Evolutionary conservation across 805 yeast genomes (phyloP).

Genomic region (Candida loeiensis): DNA sequence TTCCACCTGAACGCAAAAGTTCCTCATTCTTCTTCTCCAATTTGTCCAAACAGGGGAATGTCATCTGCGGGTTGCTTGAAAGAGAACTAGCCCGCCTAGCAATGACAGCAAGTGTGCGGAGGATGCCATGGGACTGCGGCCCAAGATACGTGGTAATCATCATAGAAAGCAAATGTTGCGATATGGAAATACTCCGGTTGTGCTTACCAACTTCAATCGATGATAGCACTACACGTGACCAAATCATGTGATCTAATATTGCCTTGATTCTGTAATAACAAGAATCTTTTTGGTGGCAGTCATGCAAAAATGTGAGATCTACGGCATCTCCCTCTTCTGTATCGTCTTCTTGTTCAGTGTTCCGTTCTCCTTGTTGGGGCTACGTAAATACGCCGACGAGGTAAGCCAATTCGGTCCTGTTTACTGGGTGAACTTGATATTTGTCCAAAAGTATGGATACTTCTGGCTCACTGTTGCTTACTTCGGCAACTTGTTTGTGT

Average conservation of each 20-base stretch:
- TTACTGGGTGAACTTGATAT: constrained; percentile 17
- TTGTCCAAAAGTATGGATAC: constrained; percentile 28
- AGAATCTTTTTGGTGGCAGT: background rate
- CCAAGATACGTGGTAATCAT: background rate
- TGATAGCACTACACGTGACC: background rate
- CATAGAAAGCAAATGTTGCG: background rate
- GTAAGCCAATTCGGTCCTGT: constrained; percentile 14
- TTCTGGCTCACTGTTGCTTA: constrained; percentile 26
- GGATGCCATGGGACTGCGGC: background rate
- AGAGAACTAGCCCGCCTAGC: background rate
- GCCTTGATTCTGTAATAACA: background rate
- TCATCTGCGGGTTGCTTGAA: constrained; percentile 52
- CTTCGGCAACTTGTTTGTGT: constrained; percentile 12
- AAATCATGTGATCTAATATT: background rate
- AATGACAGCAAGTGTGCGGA: background rate
- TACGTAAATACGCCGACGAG: constrained; percentile 10
- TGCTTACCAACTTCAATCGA: background rate
- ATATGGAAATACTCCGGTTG: background rate
- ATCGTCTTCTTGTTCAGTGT: constrained; percentile 19
- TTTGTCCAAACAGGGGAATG: constrained; percentile 84
- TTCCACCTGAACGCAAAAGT: constrained; percentile 22
- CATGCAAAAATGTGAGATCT: background rate
- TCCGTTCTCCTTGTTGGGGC: constrained; percentile 18
- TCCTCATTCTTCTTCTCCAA: constrained; percentile 54
- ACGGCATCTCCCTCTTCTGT: background rate